These are phyloP conservation scores for Thymus mandschuricus DNA, from an alignment of 257 asterid genomes.

Conservation along the genomic window DNA sequence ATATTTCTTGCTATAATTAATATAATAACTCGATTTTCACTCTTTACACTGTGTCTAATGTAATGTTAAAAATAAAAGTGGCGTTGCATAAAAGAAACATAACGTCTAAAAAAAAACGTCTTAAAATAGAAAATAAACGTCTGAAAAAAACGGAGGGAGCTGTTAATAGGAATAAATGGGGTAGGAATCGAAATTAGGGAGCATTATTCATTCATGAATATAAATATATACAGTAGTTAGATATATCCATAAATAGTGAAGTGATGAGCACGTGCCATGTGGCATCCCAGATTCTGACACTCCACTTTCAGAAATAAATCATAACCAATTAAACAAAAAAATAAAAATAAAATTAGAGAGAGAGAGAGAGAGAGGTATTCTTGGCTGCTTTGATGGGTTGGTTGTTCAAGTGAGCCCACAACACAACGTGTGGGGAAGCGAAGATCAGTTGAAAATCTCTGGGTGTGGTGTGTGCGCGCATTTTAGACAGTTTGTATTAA, in stretches of 20 bases:
- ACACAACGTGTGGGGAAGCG: conserved; percentile 36
- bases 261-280: conserved; percentile 42
- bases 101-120: no score
- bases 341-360: background rate
- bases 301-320: conserved; percentile 10
- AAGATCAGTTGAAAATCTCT: conserved; percentile 26
- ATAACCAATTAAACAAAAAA: background rate
- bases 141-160: no score
- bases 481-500: conserved; percentile 29
- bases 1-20: no score
- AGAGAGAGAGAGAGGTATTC: background rate
- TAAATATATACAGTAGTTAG: no score
- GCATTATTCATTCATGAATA: no score
- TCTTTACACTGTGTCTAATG: no score
- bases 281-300: conserved; percentile 38
- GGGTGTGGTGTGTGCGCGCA: conserved; percentile 27
- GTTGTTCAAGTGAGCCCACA: conserved; percentile 37
- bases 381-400: conserved; percentile 13
- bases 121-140: no score
- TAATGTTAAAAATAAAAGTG: no score
- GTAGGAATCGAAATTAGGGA: no score
- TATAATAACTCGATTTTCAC: no score
- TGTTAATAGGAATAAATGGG: no score
- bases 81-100: no score
- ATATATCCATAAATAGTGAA: background rate